Base-by-base conservation (phyloP, 2,329 filamentous ascomycete genomes). In the Metarhizium robertsii region DNA sequence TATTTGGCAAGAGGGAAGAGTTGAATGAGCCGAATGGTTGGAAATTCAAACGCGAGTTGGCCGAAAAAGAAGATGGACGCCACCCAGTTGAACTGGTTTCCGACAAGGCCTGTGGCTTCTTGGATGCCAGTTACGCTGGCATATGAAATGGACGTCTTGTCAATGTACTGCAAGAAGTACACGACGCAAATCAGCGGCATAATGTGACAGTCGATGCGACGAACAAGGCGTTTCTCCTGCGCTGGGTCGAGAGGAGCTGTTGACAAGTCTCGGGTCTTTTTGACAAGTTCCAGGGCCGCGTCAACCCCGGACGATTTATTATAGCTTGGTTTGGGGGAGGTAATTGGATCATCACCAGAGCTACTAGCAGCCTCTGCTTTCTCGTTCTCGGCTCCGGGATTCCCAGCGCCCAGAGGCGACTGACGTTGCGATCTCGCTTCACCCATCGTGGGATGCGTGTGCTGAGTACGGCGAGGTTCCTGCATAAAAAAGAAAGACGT, bases 1-100 rank as follows among this genome's bases (percentile, higher is more conserved):
- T 71, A 73, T 38, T 69, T 69, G 1, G 69, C 70, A 13, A 73
- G 58, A 8, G 71, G 71, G 29, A 73, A 71, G 6, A 66, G 55
- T 52, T 72, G 71, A 14, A 73, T 63, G 6, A 74, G 61, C 1
- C 70, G 65, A 30, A 70, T 67, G 0, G 68, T 71, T 0, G 72
- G 72, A 10, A 71, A 73, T 42, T 72, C 67, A 32, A 73, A 71
- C 0, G 67, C 65, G 4, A 72, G 60, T 29, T 71, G 67, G 1
- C 67, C 68, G 30, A 70, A 70, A 59, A 69, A 69, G 25, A 25
- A 25, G 25, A 25, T 25, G 25, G 25, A 25, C 25, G 25, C 25
- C 25, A 59, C 67, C 69, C 75, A 76, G 47, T 71, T 74, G 59
- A 75, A 77, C 52, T 72, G 65, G 40, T 70, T 73, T 4, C 70